These are phyloP conservation scores for Solanum lycopersicoides DNA, from an alignment of 257 asterid species.

Conservation along the genomic window DNA sequence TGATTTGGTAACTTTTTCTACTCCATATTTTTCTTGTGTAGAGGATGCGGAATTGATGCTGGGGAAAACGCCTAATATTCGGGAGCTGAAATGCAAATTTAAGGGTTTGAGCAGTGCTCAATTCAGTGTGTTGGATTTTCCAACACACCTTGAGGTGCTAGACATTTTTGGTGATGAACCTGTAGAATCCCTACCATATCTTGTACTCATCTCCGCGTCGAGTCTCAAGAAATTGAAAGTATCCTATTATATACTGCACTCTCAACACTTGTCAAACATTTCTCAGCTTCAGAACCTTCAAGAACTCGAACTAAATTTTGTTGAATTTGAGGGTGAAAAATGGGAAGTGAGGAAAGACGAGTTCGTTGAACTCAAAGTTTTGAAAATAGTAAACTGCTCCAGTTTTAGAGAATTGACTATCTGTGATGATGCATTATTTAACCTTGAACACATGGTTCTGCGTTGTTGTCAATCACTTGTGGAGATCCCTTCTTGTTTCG, in stretches of 20 bases:
- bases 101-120: neutral
- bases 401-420: neutral
- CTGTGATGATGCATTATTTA: fast-evolving
- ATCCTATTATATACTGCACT: neutral
- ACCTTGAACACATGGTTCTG: neutral
- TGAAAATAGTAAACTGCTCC: neutral
- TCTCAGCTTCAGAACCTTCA: neutral
- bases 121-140: neutral
- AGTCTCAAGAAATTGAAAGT: neutral
- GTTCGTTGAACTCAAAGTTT: neutral
- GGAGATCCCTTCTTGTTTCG: fast-evolving
- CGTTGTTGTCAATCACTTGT: neutral
- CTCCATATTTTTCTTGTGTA: neutral
- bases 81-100: neutral
- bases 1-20: neutral
- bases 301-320: neutral
- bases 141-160: neutral
- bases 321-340: fast-evolving
- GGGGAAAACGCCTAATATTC: neutral
- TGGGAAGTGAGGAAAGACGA: neutral
- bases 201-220: neutral
- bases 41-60: neutral
- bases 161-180: neutral
- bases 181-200: neutral
- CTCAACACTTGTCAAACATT: neutral